A percentile compares a stretch with the other conserved stretches of the same genome.
These are phyloP conservation scores for Penicillium samsonianum DNA, from an alignment of 495 filamentous ascomycete genomes.

Conservation along the genomic window DNA sequence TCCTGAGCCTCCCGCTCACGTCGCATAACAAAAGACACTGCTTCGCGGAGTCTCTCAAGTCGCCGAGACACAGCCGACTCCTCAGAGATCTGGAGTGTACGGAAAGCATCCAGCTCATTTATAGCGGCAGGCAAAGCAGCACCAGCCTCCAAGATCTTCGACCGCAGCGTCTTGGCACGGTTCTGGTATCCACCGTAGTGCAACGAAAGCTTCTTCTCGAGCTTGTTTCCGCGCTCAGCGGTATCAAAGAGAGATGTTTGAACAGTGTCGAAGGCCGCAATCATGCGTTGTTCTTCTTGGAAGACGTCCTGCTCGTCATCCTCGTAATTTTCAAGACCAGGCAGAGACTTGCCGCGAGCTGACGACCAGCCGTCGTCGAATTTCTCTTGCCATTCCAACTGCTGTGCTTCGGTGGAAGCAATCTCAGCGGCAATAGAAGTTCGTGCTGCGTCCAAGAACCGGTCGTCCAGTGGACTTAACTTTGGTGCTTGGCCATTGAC, in stretches of 20 bases:
- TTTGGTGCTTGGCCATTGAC: conserved; percentile 60
- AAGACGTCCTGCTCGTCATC: conserved; percentile 55
- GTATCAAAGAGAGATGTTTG: conserved; percentile 68
- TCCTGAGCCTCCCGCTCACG: conserved; percentile 92
- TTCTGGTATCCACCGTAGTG: conserved; percentile 89
- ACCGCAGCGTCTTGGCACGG: conserved; percentile 75
- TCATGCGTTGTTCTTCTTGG: conserved; percentile 52
- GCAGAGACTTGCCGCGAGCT: conserved; percentile 60
- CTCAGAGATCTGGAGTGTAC: conserved; percentile 74
- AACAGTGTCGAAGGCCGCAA: conserved; percentile 52
- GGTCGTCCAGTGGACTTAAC: conserved; percentile 70
- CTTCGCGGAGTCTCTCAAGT: conserved; percentile 74
- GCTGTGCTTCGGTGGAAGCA: conserved; percentile 43
- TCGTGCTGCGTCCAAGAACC: conserved; percentile 68
- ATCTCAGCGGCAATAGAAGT: conserved; percentile 75
- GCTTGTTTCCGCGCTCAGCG: conserved; percentile 77
- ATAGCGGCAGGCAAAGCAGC: conserved; percentile 73
- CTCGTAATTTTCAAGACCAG: conserved; percentile 75
- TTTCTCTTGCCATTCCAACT: conserved; percentile 54
- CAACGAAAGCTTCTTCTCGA: conserved; percentile 90
- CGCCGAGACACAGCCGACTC: conserved; percentile 70
- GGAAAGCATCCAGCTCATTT: conserved; percentile 72
- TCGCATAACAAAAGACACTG: conserved; percentile 78
- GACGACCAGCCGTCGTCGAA: conserved; percentile 70
- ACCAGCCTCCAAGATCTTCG: conserved; percentile 78